phyloP scores from a whole-genome alignment of 2,329 filamentous ascomycete genomes.

The Colletotrichum paranaense region DNA sequence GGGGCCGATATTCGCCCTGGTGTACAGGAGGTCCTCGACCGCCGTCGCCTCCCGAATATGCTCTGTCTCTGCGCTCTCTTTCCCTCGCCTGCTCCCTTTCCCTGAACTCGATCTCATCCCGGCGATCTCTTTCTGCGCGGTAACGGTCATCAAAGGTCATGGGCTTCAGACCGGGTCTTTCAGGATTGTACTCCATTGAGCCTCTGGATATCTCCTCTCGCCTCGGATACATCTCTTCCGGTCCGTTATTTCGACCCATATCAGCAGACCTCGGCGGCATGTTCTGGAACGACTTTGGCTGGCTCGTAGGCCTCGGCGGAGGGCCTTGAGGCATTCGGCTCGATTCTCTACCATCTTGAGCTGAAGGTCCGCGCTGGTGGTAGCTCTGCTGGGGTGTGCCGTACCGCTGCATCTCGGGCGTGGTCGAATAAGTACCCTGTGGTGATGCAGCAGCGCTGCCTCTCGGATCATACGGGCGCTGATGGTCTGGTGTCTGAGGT shows the following conservation, averaged over 20 bases:
- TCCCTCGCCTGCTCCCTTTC: slow-evolving; percentile 54
- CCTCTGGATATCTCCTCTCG: slow-evolving; percentile 57
- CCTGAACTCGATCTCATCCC: slow-evolving; percentile 55
- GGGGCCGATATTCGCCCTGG: slow-evolving; percentile 58
- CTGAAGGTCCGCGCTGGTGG: slow-evolving; percentile 60
- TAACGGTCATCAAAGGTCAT: slow-evolving; percentile 65
- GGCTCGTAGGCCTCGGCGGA: slow-evolving; percentile 62
- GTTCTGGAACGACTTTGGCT: slow-evolving; percentile 61
- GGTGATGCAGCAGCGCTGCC: slow-evolving; percentile 60
- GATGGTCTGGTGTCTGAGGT: slow-evolving; percentile 79
- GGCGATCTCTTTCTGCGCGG: slow-evolving; percentile 59
- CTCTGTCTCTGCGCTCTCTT: slow-evolving; percentile 56
- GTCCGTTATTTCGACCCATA: slow-evolving; percentile 52
- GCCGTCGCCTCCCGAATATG: slow-evolving; percentile 61
- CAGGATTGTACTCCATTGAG: slow-evolving; percentile 63
- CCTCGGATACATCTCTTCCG: slow-evolving; percentile 58
- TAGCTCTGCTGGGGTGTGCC: slow-evolving; percentile 67
- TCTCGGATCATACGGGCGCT: slow-evolving; percentile 64
- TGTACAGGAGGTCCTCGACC: slow-evolving; percentile 57
- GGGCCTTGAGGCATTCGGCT: slow-evolving; percentile 45
- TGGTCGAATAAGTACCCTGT: slow-evolving; percentile 63
- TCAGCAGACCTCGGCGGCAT: slow-evolving; percentile 59
- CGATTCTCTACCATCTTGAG: slow-evolving; percentile 57
- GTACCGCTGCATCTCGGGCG: slow-evolving; percentile 69
- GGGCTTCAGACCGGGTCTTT: slow-evolving; percentile 57